Evolutionary conservation across 163 green algal genomes (phyloP).

Genomic region (Prototheca wickerhamii): DNA sequence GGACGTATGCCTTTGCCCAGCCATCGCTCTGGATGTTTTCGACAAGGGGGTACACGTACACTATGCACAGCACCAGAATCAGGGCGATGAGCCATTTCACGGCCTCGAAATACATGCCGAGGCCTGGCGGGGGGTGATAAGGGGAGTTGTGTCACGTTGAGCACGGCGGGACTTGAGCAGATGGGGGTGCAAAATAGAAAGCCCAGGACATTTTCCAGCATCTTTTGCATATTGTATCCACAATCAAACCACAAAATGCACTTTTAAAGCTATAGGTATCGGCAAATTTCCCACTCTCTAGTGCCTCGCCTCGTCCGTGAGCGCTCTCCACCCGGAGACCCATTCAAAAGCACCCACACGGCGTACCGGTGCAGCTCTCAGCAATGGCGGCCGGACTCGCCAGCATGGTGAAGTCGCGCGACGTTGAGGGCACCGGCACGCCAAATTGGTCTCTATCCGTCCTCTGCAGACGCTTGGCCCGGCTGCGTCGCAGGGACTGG

Average conservation of each 20-base stretch:
- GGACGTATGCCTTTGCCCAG: conserved; percentile 20
- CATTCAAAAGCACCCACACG: background rate
- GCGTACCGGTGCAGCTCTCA: conserved; percentile 19
- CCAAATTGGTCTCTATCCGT: conserved; percentile 21
- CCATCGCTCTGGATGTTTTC: conserved; percentile 15
- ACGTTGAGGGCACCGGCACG: conserved; percentile 21
- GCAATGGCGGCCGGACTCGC: conserved; percentile 16
- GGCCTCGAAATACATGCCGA: conserved; percentile 29
- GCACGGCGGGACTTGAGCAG: background rate
- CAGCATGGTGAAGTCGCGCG: conserved; percentile 22
- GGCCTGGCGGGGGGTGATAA: conserved; percentile 2
- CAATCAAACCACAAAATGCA: too few species aligned
- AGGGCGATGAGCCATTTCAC: conserved; percentile 11
- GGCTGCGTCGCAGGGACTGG: conserved; percentile 15
- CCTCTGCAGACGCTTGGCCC: conserved; percentile 17
- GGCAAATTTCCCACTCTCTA: too few species aligned
- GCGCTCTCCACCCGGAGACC: too few species aligned
- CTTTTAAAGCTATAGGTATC: too few species aligned
- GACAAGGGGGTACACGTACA: conserved; percentile 26
- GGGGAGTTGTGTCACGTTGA: background rate
- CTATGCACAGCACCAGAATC: conserved; percentile 21
- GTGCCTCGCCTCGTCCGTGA: background rate
- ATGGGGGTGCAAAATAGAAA: background rate
- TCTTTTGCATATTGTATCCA: too few species aligned
- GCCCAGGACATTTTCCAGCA: too few species aligned